Percentiles rank a stretch among this genome's conserved stretches.
These are phyloP conservation scores for Kuraishia floccosa DNA, from an alignment of 805 yeast genomes.

Conservation along the genomic window DNA sequence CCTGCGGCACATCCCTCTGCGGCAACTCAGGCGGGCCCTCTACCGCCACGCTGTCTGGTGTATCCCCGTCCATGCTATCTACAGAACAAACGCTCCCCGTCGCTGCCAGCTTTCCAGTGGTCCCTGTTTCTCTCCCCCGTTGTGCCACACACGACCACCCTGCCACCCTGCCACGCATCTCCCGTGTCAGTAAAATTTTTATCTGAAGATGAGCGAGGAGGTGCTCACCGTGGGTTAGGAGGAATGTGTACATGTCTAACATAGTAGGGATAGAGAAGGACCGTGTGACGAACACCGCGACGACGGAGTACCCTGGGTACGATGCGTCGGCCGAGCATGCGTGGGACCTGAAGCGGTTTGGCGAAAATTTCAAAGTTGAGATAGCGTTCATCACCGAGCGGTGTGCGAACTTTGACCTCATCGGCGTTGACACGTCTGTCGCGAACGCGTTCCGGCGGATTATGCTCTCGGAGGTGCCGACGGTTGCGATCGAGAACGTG, in stretches of 20 bases:
- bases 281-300: constrained; percentile 79
- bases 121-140: no score
- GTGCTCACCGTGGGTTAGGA: no score
- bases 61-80: no score
- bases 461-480: constrained; percentile 94
- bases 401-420: constrained; percentile 75
- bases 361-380: constrained; percentile 51
- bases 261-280: constrained; percentile 83
- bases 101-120: no score
- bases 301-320: constrained; percentile 91
- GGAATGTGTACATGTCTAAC: constrained; percentile 23
- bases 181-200: no score
- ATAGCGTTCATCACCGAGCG: constrained; percentile 57
- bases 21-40: no score
- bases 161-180: no score
- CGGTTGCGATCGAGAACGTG: constrained; percentile 90
- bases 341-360: constrained; percentile 81
- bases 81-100: no score
- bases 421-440: constrained; percentile 81
- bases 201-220: no score
- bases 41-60: no score
- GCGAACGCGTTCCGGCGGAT: constrained; percentile 96
- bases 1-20: no score
- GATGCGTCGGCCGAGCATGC: constrained; percentile 46
- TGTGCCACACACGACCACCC: no score